Evolutionary conservation across 805 yeast genomes (phyloP).

Genomic region (Cyberlindnera bimundalis): DNA sequence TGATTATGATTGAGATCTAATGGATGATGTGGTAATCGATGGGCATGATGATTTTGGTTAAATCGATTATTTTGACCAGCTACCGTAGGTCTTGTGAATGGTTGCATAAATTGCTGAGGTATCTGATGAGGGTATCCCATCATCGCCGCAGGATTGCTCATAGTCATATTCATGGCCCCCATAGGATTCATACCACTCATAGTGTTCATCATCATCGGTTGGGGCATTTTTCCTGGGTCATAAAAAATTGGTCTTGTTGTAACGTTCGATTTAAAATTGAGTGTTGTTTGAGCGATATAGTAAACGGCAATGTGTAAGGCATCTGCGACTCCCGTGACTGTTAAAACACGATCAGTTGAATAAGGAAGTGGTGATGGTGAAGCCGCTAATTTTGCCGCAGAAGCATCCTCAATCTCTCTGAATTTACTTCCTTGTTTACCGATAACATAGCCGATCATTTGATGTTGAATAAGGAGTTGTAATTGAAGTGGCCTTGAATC

Average conservation of each 20-base stretch:
- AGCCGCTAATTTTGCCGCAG: slow-evolving; percentile 75
- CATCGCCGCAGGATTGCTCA: slow-evolving; percentile 1
- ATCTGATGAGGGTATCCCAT: slow-evolving; percentile 6
- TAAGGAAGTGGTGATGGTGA: slow-evolving; percentile 68
- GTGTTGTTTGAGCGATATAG: slow-evolving; percentile 64
- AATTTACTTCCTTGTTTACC: slow-evolving; percentile 74
- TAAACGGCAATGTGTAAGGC: slow-evolving; percentile 82
- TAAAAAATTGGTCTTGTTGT: slow-evolving; percentile 55
- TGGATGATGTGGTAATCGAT: background rate
- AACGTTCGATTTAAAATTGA: slow-evolving; percentile 51
- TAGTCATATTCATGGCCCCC: slow-evolving; percentile 1
- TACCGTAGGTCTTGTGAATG: background rate
- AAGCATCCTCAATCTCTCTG: slow-evolving; percentile 76
- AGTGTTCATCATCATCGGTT: slow-evolving; percentile 9
- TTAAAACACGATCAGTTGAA: slow-evolving; percentile 72
- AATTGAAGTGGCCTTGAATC: slow-evolving; percentile 53
- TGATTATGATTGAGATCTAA: background rate
- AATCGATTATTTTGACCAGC: slow-evolving; percentile 3
- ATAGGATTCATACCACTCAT: slow-evolving; percentile 1
- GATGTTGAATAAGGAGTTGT: slow-evolving; percentile 69
- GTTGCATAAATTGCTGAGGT: slow-evolving; percentile 9
- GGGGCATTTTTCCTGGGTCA: slow-evolving; percentile 42
- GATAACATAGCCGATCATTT: slow-evolving; percentile 74
- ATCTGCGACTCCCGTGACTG: slow-evolving; percentile 77
- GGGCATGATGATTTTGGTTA: slow-evolving; percentile 1